Evolutionary conservation across 2,329 filamentous ascomycete genomes (phyloP).

Genomic region (Neonectria neomacrospora): DNA sequence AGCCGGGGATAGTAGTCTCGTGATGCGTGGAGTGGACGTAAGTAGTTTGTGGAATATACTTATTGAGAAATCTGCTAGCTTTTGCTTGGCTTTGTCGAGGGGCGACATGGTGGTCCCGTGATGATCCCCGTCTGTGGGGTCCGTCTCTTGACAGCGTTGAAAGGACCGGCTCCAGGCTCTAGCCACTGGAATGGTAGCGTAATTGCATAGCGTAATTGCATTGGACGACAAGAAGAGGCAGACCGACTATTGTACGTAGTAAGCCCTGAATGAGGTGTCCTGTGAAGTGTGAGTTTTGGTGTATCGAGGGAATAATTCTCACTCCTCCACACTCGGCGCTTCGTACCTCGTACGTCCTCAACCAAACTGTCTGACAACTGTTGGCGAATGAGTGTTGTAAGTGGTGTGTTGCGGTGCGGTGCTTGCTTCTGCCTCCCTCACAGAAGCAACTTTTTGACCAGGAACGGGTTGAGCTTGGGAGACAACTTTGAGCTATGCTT

Average conservation of each 20-base stretch:
- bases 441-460: background rate
- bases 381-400: background rate
- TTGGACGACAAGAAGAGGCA: background rate
- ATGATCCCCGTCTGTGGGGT: constrained; percentile 38
- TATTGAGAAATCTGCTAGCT: background rate
- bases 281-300: background rate
- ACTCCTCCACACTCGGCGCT: background rate
- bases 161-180: background rate
- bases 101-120: constrained; percentile 36
- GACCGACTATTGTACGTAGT: background rate
- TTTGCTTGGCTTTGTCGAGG: constrained; percentile 12
- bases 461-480: background rate
- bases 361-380: background rate
- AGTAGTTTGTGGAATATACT: background rate
- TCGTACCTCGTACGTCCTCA: background rate
- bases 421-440: background rate
- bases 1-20: constrained; percentile 9
- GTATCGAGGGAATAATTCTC: background rate
- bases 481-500: background rate
- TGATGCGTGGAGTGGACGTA: constrained; percentile 16
- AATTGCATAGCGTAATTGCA: background rate
- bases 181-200: background rate
- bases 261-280: background rate
- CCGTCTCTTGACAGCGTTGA: constrained; percentile 18
- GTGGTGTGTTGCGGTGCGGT: background rate